Conservation (phyloP, 2,329 filamentous ascomycete species). For the Knufia petricola region DNA sequence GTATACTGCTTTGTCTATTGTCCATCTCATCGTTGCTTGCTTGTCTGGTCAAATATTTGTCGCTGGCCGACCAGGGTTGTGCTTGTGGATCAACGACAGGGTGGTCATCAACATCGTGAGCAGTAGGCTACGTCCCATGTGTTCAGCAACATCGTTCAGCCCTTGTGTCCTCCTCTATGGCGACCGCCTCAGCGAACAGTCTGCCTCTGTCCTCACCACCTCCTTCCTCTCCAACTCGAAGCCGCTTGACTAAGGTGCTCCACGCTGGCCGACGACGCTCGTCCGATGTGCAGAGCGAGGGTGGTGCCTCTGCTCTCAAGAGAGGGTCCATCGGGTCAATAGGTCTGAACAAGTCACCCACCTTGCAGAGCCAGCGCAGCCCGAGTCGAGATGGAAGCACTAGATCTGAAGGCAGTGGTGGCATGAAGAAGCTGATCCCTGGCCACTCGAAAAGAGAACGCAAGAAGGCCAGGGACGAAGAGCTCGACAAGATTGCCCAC, state of each 20-base stretch:
- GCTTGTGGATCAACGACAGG: no score
- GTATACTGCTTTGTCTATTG: background rate
- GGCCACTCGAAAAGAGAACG: conserved; percentile 37
- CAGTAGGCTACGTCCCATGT: background rate
- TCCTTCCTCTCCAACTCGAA: conserved; percentile 24
- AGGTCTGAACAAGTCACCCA: conserved; percentile 25
- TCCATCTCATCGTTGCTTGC: background rate
- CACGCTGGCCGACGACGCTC: conserved; percentile 29
- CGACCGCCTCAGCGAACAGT: conserved; percentile 14
- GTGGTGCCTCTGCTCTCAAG: conserved; percentile 22
- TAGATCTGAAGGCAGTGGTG: conserved; percentile 34
- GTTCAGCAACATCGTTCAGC: background rate
- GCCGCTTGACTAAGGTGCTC: conserved; percentile 30
- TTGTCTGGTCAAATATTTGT: background rate
- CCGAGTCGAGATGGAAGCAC: conserved; percentile 30
- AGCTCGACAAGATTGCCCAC: conserved; percentile 19
- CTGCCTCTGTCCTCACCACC: conserved; percentile 18
- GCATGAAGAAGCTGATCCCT: conserved; percentile 44
- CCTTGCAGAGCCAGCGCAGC: conserved; percentile 28
- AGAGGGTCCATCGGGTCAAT: conserved; percentile 32
- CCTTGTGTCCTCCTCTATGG: conserved; percentile 11
- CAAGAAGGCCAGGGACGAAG: conserved; percentile 25
- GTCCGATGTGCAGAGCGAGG: conserved; percentile 17
- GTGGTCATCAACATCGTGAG: no score
- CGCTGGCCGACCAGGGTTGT: no score